Evolutionary conservation across 108 stramenopile genomes (phyloP).

Genomic region (Epithemia pelagica): DNA sequence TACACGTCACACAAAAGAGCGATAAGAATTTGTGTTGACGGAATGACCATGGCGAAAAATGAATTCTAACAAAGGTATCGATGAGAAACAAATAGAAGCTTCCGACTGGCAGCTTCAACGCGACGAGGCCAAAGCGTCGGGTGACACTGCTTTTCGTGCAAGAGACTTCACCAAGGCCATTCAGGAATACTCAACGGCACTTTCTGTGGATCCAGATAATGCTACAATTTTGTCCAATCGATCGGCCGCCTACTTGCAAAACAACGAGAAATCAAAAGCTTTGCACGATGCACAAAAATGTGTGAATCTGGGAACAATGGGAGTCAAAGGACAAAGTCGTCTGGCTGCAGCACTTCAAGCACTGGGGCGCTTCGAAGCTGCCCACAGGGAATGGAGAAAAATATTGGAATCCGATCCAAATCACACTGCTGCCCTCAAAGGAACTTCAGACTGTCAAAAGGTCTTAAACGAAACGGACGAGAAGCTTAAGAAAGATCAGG

Average conservation of each 20-base stretch:
- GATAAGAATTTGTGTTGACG: too few relatives aligned
- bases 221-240: conserved; percentile 61
- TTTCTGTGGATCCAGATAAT: conserved; percentile 60
- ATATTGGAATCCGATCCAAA: conserved; percentile 46
- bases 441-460: conserved; percentile 48
- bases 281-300: conserved; percentile 62
- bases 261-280: conserved; percentile 66
- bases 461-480: conserved; percentile 32
- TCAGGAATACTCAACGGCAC: conserved; percentile 51
- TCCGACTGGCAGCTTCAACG: conserved; percentile 84
- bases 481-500: conserved; percentile 23
- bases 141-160: conserved; percentile 62
- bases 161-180: conserved; percentile 52
- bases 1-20: too few relatives aligned
- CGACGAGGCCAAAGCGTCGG: conserved; percentile 52
- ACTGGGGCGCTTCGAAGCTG: conserved; percentile 58
- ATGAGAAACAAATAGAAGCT: conserved; percentile 2
- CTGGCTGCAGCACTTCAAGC: conserved; percentile 72
- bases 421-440: conserved; percentile 55
- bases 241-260: conserved; percentile 75
- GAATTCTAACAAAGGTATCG: not conserved
- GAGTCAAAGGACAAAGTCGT: conserved; percentile 60
- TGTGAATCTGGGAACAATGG: conserved; percentile 28
- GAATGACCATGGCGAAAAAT: too few relatives aligned
- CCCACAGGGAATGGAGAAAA: conserved; percentile 41